Base-by-base conservation (phyloP, 805 yeast species). In the Lipomyces yamadae region DNA sequence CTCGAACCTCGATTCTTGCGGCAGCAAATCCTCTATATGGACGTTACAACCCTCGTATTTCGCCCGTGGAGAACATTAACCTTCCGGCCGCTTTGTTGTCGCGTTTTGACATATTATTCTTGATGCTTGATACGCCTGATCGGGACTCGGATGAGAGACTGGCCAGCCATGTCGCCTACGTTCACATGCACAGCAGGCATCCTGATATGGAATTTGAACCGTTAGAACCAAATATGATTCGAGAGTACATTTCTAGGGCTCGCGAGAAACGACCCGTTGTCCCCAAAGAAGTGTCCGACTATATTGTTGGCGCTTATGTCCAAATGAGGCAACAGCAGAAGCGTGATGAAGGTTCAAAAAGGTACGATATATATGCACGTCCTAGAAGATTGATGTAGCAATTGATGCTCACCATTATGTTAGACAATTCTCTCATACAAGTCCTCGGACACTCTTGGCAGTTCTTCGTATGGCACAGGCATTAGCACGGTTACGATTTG, bases 1-100 rank as follows among this genome's bases (percentile, higher is more conserved):
- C 99, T 6, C 86, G 99, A 77, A 86, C 98, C 0, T 93, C 98
- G 4, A 91, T 95, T 68, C 80, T 95, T 70, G 99, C 99, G 0
- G 99, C 99, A 37, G 99, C 99, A n/a, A 95, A 95, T 81, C 99
- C 99, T 24, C 81, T 93, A 48, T 93, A 90, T 76, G 98, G 99
- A 65, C 85, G 98, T 70, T 95, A 95, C 80, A 94, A 95, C 78
- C 90, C 97, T 48, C 84, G 86, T 69, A 79, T 94, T 65, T 90
- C 97, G 6, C 98, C 99, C 2, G 88, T 92, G 70, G 97, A 95
- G 75, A 95, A 95, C 79, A 94, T 95, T 77, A 95, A 95, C 75
- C 82, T 95, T 66, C 99, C 99, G 4, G 98, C 98, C 0, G 99
- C 99, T 0, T 82, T 95, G 73, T 82, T 95, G 61, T 94, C 98